Evolutionary conservation across 176 grass and related monocot species (phyloP).

Genomic region (Areca catechu): DNA sequence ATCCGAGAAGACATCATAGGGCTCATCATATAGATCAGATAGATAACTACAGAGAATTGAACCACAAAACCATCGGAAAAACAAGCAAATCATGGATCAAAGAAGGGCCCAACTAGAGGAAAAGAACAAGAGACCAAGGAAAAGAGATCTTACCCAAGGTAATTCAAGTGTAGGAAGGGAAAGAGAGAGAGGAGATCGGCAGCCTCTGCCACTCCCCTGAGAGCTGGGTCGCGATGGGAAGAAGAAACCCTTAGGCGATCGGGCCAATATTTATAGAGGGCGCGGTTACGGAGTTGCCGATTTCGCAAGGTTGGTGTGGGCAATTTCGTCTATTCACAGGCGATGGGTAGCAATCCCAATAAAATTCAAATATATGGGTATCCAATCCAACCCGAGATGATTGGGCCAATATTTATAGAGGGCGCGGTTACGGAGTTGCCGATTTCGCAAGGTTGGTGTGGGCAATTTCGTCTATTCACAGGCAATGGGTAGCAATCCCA

Average conservation of each 20-base stretch:
- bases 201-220: not conserved
- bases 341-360: too few relatives aligned
- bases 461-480: slow-evolving; percentile 7
- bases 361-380: too few relatives aligned
- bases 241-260: slow-evolving; percentile 5
- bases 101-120: not conserved
- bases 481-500: too few relatives aligned
- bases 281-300: slow-evolving; percentile 5
- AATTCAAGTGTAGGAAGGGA: not conserved
- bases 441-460: not conserved
- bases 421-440: not conserved
- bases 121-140: not conserved
- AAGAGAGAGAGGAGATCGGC: not conserved
- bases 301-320: not conserved
- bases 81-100: not conserved
- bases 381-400: too few relatives aligned
- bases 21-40: too few relatives aligned
- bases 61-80: not conserved
- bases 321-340: too few relatives aligned
- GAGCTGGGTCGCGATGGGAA: not conserved
- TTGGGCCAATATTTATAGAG: not conserved
- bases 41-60: not conserved
- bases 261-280: not conserved
- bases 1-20: too few relatives aligned
- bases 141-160: slow-evolving; percentile 1